Percentiles rank a stretch among this genome's conserved stretches.
phyloP scores from a whole-genome alignment of 2,329 filamentous ascomycete genomes.

The Zymoseptoria ardabiliae region DNA sequence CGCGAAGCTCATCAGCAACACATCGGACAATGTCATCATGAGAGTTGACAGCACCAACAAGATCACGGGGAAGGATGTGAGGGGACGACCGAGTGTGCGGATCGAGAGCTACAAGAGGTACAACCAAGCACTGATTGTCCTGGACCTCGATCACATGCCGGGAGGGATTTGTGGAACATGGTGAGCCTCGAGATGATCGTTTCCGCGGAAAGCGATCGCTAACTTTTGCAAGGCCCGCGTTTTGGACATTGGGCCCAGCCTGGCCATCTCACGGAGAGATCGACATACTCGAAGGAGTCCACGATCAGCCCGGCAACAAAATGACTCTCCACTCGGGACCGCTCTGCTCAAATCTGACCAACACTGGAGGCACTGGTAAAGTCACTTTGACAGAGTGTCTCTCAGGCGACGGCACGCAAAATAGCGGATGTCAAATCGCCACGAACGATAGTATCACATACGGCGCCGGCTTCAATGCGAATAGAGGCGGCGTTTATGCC shows the following conservation, averaged over 20 bases:
- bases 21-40: slow-evolving; percentile 24
- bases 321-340: slow-evolving; percentile 32
- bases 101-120: slow-evolving; percentile 59
- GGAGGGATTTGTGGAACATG: slow-evolving; percentile 62
- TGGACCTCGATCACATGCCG: slow-evolving; percentile 69
- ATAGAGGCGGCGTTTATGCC: slow-evolving; percentile 42
- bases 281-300: slow-evolving; percentile 36
- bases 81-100: slow-evolving; percentile 63
- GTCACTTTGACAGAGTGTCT: slow-evolving; percentile 34
- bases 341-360: slow-evolving; percentile 27
- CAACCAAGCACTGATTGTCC: slow-evolving; percentile 60
- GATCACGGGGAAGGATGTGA: slow-evolving; percentile 27
- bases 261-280: slow-evolving; percentile 34
- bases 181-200: slow-evolving; percentile 24
- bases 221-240: slow-evolving; percentile 43
- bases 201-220: not conserved
- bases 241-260: slow-evolving; percentile 50
- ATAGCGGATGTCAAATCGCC: slow-evolving; percentile 33
- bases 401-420: slow-evolving; percentile 35
- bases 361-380: slow-evolving; percentile 66
- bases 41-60: slow-evolving; percentile 33
- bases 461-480: slow-evolving; percentile 30
- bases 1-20: slow-evolving; percentile 19
- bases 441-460: slow-evolving; percentile 42
- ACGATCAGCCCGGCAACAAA: slow-evolving; percentile 27